Evolutionary conservation across 305 asterid genomes (phyloP), one percentile per base, ranked within the genome.

Genomic region (Lippia alba): DNA sequence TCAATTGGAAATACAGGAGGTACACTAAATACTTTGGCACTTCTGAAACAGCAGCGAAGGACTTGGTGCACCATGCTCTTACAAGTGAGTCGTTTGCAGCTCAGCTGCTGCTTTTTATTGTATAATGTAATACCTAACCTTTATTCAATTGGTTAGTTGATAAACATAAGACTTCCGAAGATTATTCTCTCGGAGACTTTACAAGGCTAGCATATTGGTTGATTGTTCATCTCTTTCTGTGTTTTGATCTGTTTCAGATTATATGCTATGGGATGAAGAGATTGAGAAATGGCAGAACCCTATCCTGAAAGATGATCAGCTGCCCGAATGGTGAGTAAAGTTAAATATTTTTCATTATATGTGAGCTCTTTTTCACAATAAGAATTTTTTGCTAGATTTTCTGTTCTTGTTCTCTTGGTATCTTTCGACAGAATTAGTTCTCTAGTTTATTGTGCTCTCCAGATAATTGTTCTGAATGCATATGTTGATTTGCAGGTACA

Each of bases 221-320:
- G 36, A 36, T 16, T 62, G 50, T 39, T 55, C n/a, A 41, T 66
- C 10, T n/a, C 32, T 24, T 30, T 16, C 14, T 48, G 12, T 54
- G 34, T 66, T 74, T 39, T 59, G 40, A 67, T 70, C 51, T 76
- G 63, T 64, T 44, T 74, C 87, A 95, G 99, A 90, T 49, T 95
- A 95, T 76, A 89, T 72, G 88, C 69, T 85, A 57, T 95, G 99
- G 99, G 99, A 95, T 82, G 99, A 89, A 87, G 99, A 95, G 80
- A 95, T 95, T 18, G 98, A 95, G 76, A 90, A 91, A 77, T 95
- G 99, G 99, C 99, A 95, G 80, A 86, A 77, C 74, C 99, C 98
- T 56, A 84, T 95, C 70, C 99, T 95, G 49, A 83, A 76, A 67
- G 96, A 95, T 74, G 89, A 79, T 50, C 81, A 86, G 60, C 83